phyloP scores from a whole-genome alignment of 1,139 yeast species.

The Sugiyamaella japonica region DNA sequence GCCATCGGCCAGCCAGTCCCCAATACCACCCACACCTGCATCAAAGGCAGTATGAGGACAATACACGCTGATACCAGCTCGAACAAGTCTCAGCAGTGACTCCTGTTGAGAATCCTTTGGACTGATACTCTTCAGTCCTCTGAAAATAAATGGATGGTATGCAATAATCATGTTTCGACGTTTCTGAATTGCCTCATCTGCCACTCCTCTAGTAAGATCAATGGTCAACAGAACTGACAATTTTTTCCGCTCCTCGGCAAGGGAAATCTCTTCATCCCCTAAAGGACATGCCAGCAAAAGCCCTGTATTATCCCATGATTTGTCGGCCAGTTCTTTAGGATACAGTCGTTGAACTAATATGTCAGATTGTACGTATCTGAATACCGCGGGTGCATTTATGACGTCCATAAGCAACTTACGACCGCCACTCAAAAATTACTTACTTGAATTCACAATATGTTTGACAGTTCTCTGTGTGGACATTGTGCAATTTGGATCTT shows the following conservation, averaged over 20 bases:
- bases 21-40: constrained; percentile 88
- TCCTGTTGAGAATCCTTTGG: constrained; percentile 73
- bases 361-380: neutral
- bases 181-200: constrained; percentile 71
- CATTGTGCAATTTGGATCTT: constrained; percentile 20
- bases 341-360: constrained; percentile 63
- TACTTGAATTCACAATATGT: constrained; percentile 40
- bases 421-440: constrained; percentile 33
- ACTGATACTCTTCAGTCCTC: constrained; percentile 78
- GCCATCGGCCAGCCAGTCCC: constrained; percentile 81
- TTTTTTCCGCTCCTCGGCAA: constrained; percentile 23
- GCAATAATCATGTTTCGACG: constrained; percentile 63
- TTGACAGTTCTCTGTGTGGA: constrained; percentile 51
- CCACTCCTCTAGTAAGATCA: constrained; percentile 82
- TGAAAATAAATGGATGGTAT: constrained; percentile 90
- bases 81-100: constrained; percentile 69
- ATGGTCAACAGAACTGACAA: constrained; percentile 67
- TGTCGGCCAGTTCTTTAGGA: constrained; percentile 76
- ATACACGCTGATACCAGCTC: constrained; percentile 79
- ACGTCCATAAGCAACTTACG: no score
- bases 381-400: no score
- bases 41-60: constrained; percentile 97
- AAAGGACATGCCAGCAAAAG: constrained; percentile 66
- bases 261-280: constrained; percentile 24
- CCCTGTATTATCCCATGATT: constrained; percentile 93